Evolutionary conservation across 352 stramenopile genomes (phyloP), one percentile per base, ranked within the genome.

Genomic region (Phytophthora multivora): DNA sequence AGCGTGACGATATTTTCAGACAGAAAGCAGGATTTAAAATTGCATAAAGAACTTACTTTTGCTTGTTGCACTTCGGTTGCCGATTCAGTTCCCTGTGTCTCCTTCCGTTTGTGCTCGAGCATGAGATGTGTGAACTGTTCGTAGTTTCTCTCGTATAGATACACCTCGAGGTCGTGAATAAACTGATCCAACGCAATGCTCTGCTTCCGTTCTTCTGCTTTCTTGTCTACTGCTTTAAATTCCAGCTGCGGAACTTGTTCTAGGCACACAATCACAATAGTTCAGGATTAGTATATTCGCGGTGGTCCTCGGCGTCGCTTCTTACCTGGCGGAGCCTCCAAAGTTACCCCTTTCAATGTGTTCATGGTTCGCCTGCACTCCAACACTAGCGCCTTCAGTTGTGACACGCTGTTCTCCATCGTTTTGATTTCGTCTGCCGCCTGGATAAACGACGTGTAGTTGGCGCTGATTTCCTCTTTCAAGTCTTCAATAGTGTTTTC

Each of bases 321-420:
- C 55, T 51, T 60, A 87, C 80, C 67, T 33, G 66, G 51, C 2
- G 69, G 78, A 3, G 74, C 70, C 57, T 89, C 75, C 31, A 94
- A 40, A 4, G 69, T 49, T 5, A 88, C 69, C 19, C 53, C 53
- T 39, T 91, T 85, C 18, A 95, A 52, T 2, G 72, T 55, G 16
- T 83, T 48, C 40, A 95, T 79, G 15, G 82, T 90, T 11, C 84
- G 71, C 57, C 88, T 90, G 63, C 83, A 91, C 28, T 95, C 82
- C 19, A 91, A 19, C 5, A 95, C 77, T 19, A 91, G 66, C 11
- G 77, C 61, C 59, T 93, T 91, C 38, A 95, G 70, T 52, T 91
- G 79, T 39, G 81, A 91, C 6, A 95, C 83, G 47, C 83, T 92
- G 57, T 91, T 93, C 40, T 95, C 86, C 80, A 95, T 93, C 6